Evolutionary conservation across 2,329 filamentous ascomycete genomes (phyloP).

Genomic region (Phyllosticta capitalensis): DNA sequence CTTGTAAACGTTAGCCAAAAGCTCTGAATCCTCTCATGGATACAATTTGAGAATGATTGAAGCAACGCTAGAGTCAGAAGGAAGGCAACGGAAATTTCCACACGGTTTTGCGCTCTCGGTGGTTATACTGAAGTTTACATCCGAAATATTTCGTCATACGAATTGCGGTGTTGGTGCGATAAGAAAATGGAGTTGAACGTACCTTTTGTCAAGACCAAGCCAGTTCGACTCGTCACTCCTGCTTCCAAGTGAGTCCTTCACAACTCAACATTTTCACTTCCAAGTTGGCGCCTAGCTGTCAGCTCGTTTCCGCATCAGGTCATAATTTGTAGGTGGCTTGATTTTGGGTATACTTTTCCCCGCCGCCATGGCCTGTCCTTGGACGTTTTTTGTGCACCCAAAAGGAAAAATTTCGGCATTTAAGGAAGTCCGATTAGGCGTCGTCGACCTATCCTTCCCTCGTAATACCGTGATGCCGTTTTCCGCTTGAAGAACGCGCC

Average conservation of each 20-base stretch:
- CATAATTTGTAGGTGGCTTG: background rate
- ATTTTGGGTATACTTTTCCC: background rate
- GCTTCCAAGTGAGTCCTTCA: too few relatives aligned
- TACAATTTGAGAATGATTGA: background rate
- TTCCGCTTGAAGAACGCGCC: constrained; percentile 11
- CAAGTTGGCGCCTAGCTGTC: background rate
- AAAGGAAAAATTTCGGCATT: constrained; percentile 11
- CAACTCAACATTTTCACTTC: background rate
- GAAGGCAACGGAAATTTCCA: constrained; percentile 99
- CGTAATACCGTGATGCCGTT: constrained; percentile 12
- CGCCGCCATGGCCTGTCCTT: background rate
- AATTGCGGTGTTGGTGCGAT: background rate
- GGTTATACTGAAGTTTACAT: constrained; percentile 77
- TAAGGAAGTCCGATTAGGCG: constrained; percentile 10
- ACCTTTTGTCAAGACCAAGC: background rate
- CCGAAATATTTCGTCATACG: constrained; percentile 89
- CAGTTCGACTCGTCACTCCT: background rate
- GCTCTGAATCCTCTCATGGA: background rate
- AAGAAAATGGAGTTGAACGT: constrained; percentile 2
- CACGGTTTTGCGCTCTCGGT: constrained; percentile 93
- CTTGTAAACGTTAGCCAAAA: background rate
- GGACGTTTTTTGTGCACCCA: background rate
- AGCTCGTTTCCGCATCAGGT: background rate
- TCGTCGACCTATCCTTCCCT: constrained; percentile 10
- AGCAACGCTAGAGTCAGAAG: constrained; percentile 61